phyloP scores from a whole-genome alignment of 202 grass and related monocot genomes.

The Dendrocalamus latiflorus region DNA sequence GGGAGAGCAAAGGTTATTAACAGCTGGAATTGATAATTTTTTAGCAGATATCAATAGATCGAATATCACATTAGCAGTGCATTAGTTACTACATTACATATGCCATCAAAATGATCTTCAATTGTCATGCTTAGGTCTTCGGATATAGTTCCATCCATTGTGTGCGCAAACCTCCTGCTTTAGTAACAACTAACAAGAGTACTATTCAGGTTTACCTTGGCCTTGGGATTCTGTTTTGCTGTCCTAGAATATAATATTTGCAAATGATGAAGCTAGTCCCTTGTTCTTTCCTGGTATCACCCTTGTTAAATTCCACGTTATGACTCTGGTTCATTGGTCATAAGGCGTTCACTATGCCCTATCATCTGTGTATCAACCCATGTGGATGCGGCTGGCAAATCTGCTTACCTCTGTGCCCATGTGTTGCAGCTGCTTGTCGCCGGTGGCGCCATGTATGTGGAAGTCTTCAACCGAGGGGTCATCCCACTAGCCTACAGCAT shows the following conservation, averaged over 20 bases:
- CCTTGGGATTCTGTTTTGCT: not conserved
- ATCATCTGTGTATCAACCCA: not conserved
- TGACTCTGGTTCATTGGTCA: not conserved
- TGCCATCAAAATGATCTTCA: not conserved
- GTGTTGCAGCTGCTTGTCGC: constrained; percentile 64
- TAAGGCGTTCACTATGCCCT: not conserved
- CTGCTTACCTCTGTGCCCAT: not conserved
- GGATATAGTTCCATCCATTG: not conserved
- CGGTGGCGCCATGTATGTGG: constrained; percentile 93
- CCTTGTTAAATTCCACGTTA: not conserved
- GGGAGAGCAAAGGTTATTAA: too few relatives aligned
- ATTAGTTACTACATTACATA: not conserved
- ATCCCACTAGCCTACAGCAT: constrained; percentile 82
- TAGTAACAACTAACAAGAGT: not conserved
- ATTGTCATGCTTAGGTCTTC: not conserved
- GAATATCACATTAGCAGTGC: not conserved
- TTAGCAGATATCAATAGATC: too few relatives aligned
- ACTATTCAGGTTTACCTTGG: not conserved
- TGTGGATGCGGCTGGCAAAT: not conserved
- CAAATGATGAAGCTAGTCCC: not conserved
- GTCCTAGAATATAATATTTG: not conserved
- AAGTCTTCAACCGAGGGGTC: constrained; percentile 77
- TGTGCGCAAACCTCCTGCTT: not conserved
- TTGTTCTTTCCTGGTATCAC: not conserved
- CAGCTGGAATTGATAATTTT: too few relatives aligned